These are phyloP conservation scores for Furcasterigmium sp. DNA, from an alignment of 2,329 filamentous ascomycete species.

Conservation along the genomic window DNA sequence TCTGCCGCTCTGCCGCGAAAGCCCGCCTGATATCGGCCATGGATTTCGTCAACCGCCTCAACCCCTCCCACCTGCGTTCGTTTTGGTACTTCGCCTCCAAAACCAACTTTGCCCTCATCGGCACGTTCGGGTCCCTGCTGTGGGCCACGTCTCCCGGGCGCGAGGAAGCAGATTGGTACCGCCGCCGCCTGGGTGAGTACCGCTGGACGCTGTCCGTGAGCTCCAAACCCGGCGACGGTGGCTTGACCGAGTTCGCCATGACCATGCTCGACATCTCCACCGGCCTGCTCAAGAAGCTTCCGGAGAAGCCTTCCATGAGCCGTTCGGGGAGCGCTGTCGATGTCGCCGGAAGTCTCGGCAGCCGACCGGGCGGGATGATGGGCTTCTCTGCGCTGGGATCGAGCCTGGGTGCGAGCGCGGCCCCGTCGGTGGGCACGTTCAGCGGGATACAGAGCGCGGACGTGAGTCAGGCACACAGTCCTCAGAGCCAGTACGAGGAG, in stretches of 20 bases:
- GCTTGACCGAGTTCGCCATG: slow-evolving; percentile 66
- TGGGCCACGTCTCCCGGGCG: slow-evolving; percentile 83
- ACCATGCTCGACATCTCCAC: slow-evolving; percentile 71
- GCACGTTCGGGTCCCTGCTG: slow-evolving; percentile 84
- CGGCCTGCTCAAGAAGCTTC: slow-evolving; percentile 62
- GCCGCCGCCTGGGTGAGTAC: slow-evolving; percentile 79
- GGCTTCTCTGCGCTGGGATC: slow-evolving; percentile 23
- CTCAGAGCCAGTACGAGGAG: slow-evolving; percentile 41
- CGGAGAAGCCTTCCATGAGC: slow-evolving; percentile 64
- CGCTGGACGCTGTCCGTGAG: slow-evolving; percentile 90
- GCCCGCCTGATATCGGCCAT: slow-evolving; percentile 91
- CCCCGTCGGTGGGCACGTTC: slow-evolving; percentile 25
- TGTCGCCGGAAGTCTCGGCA: slow-evolving; percentile 27
- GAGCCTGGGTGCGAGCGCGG: slow-evolving; percentile 22
- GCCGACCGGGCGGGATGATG: slow-evolving; percentile 17
- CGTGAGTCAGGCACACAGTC: slow-evolving; percentile 46
- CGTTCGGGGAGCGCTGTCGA: slow-evolving; percentile 46
- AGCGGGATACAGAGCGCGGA: slow-evolving; percentile 42
- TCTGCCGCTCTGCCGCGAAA: slow-evolving; percentile 90
- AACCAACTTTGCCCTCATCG: slow-evolving; percentile 90
- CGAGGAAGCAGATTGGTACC: slow-evolving; percentile 92
- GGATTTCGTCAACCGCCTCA: slow-evolving; percentile 94
- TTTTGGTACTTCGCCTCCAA: slow-evolving; percentile 92
- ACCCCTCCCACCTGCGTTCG: slow-evolving; percentile 76
- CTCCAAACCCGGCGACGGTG: slow-evolving; percentile 61